A percentile compares a stretch with the other conserved stretches of the same genome.
phyloP scores from a whole-genome alignment of 1,284 basidiomycete species.

The Ceratobasidium papillatum region DNA sequence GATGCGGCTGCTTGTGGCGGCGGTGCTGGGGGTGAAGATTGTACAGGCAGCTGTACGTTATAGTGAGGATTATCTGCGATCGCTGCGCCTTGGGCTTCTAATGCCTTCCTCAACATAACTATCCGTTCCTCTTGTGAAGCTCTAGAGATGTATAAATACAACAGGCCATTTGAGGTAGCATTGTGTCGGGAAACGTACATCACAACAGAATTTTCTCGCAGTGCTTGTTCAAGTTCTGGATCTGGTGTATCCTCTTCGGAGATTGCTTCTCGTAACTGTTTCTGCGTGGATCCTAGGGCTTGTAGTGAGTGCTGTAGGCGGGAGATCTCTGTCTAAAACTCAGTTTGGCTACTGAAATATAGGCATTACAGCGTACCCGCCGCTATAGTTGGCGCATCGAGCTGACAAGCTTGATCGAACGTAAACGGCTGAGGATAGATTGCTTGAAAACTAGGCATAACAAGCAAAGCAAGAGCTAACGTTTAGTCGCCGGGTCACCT shows the following conservation, averaged over 20 bases:
- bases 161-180: background rate
- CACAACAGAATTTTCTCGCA: slow-evolving; percentile 36
- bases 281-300: slow-evolving; percentile 35
- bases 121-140: slow-evolving; percentile 42
- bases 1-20: slow-evolving; percentile 20
- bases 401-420: slow-evolving; percentile 38
- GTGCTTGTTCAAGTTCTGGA: slow-evolving; percentile 31
- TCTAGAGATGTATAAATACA: slow-evolving; percentile 1
- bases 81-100: slow-evolving; percentile 41
- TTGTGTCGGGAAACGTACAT: slow-evolving; percentile 25
- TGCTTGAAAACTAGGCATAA: slow-evolving; percentile 25
- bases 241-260: slow-evolving; percentile 21
- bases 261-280: slow-evolving; percentile 35
- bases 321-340: slow-evolving; percentile 34
- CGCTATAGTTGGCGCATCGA: slow-evolving; percentile 37
- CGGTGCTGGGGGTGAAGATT: too few relatives aligned
- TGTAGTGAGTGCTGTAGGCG: slow-evolving; percentile 40
- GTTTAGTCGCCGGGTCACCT: slow-evolving; percentile 1
- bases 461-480: background rate
- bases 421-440: slow-evolving; percentile 41
- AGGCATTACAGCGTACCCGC: slow-evolving; percentile 14
- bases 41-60: background rate
- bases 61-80: slow-evolving; percentile 41
- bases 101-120: slow-evolving; percentile 39
- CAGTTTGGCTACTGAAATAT: background rate